phyloP scores from a whole-genome alignment of 768 basidiomycete species.

The Termitomyces sp. region DNA sequence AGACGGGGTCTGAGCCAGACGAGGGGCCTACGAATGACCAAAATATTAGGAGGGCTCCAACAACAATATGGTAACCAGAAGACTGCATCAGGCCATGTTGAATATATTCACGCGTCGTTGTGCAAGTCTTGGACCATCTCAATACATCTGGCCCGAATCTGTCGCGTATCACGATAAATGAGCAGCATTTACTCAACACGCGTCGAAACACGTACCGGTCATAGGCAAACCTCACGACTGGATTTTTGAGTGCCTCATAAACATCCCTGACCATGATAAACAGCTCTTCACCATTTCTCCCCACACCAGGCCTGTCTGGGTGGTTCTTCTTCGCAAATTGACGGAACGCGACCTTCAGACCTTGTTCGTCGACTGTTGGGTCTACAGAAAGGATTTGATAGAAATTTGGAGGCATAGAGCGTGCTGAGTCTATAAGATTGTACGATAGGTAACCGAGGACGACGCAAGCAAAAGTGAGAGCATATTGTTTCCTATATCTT shows the following conservation, averaged over 20 bases:
- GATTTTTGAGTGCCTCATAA: constrained; percentile 77
- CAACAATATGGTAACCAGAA: constrained; percentile 63
- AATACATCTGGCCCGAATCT: constrained; percentile 80
- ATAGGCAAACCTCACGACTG: constrained; percentile 78
- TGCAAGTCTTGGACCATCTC: constrained; percentile 57
- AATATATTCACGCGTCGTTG: constrained; percentile 69
- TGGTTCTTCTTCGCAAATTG: constrained; percentile 72
- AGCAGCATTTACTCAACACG: not conserved
- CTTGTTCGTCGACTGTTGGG: constrained; percentile 60
- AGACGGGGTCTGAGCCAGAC: constrained; percentile 43
- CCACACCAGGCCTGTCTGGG: constrained; percentile 67
- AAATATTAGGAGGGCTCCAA: constrained; percentile 54
- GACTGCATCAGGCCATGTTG: constrained; percentile 59
- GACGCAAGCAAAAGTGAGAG: constrained; percentile 57
- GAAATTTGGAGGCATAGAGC: constrained; percentile 65
- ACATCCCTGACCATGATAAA: constrained; percentile 74
- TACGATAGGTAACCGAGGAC: constrained; percentile 66
- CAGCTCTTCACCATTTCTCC: constrained; percentile 50
- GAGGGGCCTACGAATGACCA: constrained; percentile 59
- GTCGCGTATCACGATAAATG: not conserved
- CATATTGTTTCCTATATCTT: constrained; percentile 54
- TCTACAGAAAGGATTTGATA: constrained; percentile 70
- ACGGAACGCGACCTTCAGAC: constrained; percentile 70
- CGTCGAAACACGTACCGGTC: constrained; percentile 51
- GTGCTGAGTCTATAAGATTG: constrained; percentile 55